Evolutionary conservation across 2,329 filamentous ascomycete genomes (phyloP).

Genomic region (Elsinoe ampelina): DNA sequence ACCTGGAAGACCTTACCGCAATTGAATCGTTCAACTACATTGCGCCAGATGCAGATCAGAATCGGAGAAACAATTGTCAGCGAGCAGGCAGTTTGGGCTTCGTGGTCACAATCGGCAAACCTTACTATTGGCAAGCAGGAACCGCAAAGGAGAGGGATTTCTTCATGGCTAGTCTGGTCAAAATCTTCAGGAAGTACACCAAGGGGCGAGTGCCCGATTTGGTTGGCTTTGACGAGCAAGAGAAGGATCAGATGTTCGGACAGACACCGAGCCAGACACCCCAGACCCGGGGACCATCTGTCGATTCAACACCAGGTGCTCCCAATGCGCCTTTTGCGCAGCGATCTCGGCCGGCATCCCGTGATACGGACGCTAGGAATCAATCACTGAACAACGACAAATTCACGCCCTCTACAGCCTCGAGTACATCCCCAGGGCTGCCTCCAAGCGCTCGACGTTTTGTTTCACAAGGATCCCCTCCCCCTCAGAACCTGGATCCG

Average conservation of each 20-base stretch:
- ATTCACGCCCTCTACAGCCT: slow-evolving; percentile 13
- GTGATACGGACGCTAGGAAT: slow-evolving; percentile 13
- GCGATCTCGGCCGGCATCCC: slow-evolving; percentile 17
- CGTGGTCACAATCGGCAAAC: slow-evolving; percentile 78
- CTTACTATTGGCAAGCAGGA: slow-evolving; percentile 93
- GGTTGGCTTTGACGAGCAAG: slow-evolving; percentile 69
- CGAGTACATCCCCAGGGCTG: slow-evolving; percentile 1
- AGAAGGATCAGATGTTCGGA: slow-evolving; percentile 64
- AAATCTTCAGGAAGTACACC: slow-evolving; percentile 95
- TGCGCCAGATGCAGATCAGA: slow-evolving; percentile 33
- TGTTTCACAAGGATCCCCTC: slow-evolving; percentile 8
- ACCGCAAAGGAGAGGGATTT: slow-evolving; percentile 97
- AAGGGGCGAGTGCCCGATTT: slow-evolving; percentile 72
- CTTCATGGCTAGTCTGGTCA: slow-evolving; percentile 91
- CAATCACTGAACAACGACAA: slow-evolving; percentile 12
- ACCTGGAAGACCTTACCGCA: slow-evolving; percentile 75
- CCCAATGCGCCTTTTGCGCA: slow-evolving; percentile 27
- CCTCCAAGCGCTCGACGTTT: slow-evolving; percentile 12
- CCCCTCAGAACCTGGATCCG: slow-evolving; percentile 2
- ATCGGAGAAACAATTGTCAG: slow-evolving; percentile 50
- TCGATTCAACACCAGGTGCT: slow-evolving; percentile 12
- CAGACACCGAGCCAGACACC: slow-evolving; percentile 16
- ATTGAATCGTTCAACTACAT: slow-evolving; percentile 73
- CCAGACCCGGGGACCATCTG: slow-evolving; percentile 15
- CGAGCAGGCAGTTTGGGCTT: slow-evolving; percentile 84